Evolutionary conservation across 805 yeast species (phyloP).

Genomic region (Priceomyces haplophilus): DNA sequence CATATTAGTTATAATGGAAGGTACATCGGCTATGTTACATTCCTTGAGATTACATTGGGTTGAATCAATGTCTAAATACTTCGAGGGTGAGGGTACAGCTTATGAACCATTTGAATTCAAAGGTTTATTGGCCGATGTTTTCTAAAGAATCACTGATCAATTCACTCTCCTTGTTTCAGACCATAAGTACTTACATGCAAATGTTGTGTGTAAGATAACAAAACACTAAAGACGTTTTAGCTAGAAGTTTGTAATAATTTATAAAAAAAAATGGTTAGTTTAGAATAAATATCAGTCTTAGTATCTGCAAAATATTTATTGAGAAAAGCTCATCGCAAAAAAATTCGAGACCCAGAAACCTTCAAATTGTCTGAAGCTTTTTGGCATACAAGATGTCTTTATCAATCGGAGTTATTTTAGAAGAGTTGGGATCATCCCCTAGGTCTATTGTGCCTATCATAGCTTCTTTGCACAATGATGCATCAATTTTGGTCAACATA

Average conservation of each 20-base stretch:
- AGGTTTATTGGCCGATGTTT: conserved; percentile 25
- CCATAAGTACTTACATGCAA: not conserved
- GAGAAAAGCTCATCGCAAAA: not conserved
- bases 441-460: conserved; percentile 31
- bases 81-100: conserved; percentile 92
- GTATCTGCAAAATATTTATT: not conserved
- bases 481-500: conserved; percentile 36
- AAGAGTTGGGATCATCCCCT: conserved; percentile 25
- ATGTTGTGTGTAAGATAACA: not conserved
- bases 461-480: conserved; percentile 25
- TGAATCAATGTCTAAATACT: conserved; percentile 97
- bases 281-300: not conserved
- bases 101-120: conserved; percentile 84
- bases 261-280: not conserved
- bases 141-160: conserved; percentile 8
- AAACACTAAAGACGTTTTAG: not conserved
- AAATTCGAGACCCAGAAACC: not conserved
- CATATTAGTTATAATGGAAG: conserved; percentile 94
- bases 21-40: conserved; percentile 98
- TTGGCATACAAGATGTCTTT: conserved; percentile 4
- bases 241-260: not conserved
- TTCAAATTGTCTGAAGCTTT: not conserved
- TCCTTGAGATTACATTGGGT: conserved; percentile 99
- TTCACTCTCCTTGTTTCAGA: not conserved
- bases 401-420: conserved; percentile 17